Conservation (phyloP, 257 asterid species). For the Phtheirospermum japonicum region DNA sequence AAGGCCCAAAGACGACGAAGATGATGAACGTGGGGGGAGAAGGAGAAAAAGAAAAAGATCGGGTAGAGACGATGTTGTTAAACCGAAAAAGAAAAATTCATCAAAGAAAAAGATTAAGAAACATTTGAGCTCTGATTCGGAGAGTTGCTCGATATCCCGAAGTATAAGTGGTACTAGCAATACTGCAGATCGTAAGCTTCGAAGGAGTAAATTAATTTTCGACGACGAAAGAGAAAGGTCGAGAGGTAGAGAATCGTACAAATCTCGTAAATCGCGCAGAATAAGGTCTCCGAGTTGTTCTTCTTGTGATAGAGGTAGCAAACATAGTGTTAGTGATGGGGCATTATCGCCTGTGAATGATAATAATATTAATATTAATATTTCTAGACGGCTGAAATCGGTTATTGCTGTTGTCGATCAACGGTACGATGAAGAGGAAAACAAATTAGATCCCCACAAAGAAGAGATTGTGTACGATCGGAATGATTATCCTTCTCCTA, state of each 20-base stretch:
- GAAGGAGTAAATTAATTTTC: slow-evolving; percentile 18
- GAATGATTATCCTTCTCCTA: slow-evolving; percentile 63
- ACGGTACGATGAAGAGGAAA: slow-evolving; percentile 35
- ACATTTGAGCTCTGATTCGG: slow-evolving; percentile 45
- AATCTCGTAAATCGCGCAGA: slow-evolving; percentile 31
- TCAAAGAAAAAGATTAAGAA: slow-evolving; percentile 52
- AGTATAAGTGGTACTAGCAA: slow-evolving; percentile 38
- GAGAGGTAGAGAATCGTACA: slow-evolving; percentile 28
- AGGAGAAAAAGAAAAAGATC: slow-evolving; percentile 60
- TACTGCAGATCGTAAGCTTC: slow-evolving; percentile 31
- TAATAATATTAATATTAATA: slow-evolving; percentile 12
- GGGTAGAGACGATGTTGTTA: slow-evolving; percentile 36
- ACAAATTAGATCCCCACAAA: slow-evolving; percentile 40
- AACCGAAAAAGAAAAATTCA: slow-evolving; percentile 43
- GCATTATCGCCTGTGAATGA: slow-evolving; percentile 27
- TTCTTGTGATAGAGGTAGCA: slow-evolving; percentile 32
- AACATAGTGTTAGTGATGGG: slow-evolving; percentile 35
- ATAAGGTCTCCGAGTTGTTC: slow-evolving; percentile 43
- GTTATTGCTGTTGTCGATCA: slow-evolving; percentile 53
- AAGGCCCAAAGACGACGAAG: slow-evolving; percentile 34
- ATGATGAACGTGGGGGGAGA: slow-evolving; percentile 26
- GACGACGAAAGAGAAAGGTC: slow-evolving; percentile 26
- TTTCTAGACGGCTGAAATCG: slow-evolving; percentile 66
- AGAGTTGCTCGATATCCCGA: slow-evolving; percentile 52
- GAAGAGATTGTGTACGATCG: slow-evolving; percentile 58